A percentile compares a stretch with the other conserved stretches of the same genome.
Evolutionary conservation across 2,329 filamentous ascomycete genomes (phyloP).

Genomic region (Cladosporium sp.): DNA sequence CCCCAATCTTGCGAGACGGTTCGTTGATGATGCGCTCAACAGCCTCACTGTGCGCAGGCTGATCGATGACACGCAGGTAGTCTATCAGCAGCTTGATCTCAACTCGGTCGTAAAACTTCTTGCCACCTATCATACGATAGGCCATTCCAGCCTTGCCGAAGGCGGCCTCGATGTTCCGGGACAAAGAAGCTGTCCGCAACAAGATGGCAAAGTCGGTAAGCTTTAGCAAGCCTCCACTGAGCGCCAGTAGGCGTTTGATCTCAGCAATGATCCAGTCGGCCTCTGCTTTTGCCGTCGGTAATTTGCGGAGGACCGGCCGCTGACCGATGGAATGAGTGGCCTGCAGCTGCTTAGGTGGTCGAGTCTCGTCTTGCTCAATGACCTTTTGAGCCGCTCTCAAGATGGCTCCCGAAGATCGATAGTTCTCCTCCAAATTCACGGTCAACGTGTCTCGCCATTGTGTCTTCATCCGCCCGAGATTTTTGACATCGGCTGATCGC

Average conservation of each 20-base stretch:
- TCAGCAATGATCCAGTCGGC: slow-evolving; percentile 86
- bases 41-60: slow-evolving; percentile 82
- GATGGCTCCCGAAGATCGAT: slow-evolving; percentile 83
- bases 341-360: slow-evolving; percentile 73
- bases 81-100: slow-evolving; percentile 85
- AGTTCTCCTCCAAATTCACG: slow-evolving; percentile 87
- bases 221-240: slow-evolving; percentile 68
- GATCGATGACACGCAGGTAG: slow-evolving; percentile 78
- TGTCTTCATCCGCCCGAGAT: slow-evolving; percentile 69
- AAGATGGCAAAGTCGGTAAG: slow-evolving; percentile 79
- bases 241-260: slow-evolving; percentile 61
- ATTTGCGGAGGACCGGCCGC: slow-evolving; percentile 69
- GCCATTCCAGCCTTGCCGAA: slow-evolving; percentile 74
- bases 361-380: slow-evolving; percentile 79
- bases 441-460: slow-evolving; percentile 74
- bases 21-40: slow-evolving; percentile 78
- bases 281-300: slow-evolving; percentile 65
- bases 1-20: slow-evolving; percentile 74
- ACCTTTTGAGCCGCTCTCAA: slow-evolving; percentile 72
- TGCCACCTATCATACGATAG: slow-evolving; percentile 88
- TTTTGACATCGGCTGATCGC: slow-evolving; percentile 85
- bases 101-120: slow-evolving; percentile 82
- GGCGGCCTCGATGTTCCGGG: slow-evolving; percentile 76
- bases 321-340: slow-evolving; percentile 76
- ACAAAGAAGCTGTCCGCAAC: slow-evolving; percentile 76